Evolutionary conservation across 1,284 basidiomycete species (phyloP).

Genomic region (Ceratobasidium sp.): DNA sequence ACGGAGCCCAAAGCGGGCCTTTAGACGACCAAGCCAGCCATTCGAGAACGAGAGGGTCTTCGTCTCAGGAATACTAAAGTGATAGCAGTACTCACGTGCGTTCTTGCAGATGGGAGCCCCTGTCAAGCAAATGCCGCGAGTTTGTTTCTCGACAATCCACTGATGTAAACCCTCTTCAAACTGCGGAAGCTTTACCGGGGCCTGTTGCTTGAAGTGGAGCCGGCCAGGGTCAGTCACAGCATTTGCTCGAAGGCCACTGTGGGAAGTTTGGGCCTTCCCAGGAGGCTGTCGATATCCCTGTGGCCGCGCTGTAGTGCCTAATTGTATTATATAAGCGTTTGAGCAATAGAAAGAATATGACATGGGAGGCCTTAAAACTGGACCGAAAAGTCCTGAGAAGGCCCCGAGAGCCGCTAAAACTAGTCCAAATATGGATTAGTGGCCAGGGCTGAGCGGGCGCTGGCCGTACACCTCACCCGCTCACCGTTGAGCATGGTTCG

Average conservation of each 20-base stretch:
- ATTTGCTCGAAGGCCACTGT: neutral
- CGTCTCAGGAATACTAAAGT: neutral
- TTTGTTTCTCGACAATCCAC: constrained; percentile 54
- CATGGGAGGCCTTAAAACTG: no score
- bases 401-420: no score
- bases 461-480: no score
- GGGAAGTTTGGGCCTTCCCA: no score
- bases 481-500: no score
- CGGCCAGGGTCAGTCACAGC: neutral
- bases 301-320: no score
- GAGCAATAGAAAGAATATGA: no score
- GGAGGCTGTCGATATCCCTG: no score
- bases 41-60: neutral
- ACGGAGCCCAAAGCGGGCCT: constrained; percentile 44
- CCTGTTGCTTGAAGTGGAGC: neutral
- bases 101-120: constrained; percentile 7
- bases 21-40: neutral
- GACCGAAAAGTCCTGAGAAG: no score
- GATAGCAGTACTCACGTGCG: constrained; percentile 1
- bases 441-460: no score
- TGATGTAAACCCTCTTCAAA: constrained; percentile 53
- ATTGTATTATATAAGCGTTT: no score
- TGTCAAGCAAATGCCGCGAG: neutral
- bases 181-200: constrained; percentile 51
- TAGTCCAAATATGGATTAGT: no score